Conservation (phyloP, 371 early-diverging fungal genomes). For the Rhizopus delemar region DNA sequence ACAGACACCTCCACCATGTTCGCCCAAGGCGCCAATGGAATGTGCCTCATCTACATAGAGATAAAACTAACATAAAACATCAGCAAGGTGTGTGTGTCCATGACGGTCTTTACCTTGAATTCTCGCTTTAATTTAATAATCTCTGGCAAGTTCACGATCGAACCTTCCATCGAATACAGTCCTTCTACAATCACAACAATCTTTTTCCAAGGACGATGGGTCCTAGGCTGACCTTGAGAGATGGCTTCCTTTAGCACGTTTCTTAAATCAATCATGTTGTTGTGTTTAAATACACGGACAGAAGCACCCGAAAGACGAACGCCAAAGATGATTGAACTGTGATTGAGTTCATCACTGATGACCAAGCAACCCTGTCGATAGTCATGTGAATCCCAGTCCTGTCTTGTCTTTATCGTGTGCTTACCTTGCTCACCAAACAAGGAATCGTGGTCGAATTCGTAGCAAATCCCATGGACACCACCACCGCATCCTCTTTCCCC, state of each 20-base stretch:
- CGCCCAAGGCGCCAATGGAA: constrained; percentile 97
- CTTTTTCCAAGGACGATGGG: constrained; percentile 99
- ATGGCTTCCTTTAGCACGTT: constrained; percentile 87
- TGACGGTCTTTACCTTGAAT: constrained; percentile 73
- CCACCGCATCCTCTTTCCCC: constrained; percentile 49
- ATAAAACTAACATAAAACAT: constrained; percentile 67
- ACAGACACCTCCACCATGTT: constrained; percentile 95
- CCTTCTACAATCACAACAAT: constrained; percentile 99
- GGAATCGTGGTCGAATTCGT: constrained; percentile 99
- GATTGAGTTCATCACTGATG: constrained; percentile 98
- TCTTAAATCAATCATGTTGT: constrained; percentile 84
- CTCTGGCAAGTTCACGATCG: constrained; percentile 87
- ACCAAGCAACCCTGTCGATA: constrained; percentile 76
- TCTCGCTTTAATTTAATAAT: constrained; percentile 91
- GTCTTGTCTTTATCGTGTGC: constrained; percentile 11
- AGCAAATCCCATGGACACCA: constrained; percentile 73
- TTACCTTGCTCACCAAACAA: constrained; percentile 79
- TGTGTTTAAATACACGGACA: constrained; percentile 97
- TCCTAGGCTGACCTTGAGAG: constrained; percentile 98
- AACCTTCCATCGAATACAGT: constrained; percentile 99
- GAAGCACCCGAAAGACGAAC: constrained; percentile 93
- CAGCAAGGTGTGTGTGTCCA: no score
- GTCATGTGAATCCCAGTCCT: background rate
- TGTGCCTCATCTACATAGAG: constrained; percentile 99
- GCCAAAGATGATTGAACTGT: constrained; percentile 96